A percentile compares a stretch with the other conserved stretches of the same genome.
Conservation (phyloP, 106 monocot genomes). For the Agapanthus africanus region DNA sequence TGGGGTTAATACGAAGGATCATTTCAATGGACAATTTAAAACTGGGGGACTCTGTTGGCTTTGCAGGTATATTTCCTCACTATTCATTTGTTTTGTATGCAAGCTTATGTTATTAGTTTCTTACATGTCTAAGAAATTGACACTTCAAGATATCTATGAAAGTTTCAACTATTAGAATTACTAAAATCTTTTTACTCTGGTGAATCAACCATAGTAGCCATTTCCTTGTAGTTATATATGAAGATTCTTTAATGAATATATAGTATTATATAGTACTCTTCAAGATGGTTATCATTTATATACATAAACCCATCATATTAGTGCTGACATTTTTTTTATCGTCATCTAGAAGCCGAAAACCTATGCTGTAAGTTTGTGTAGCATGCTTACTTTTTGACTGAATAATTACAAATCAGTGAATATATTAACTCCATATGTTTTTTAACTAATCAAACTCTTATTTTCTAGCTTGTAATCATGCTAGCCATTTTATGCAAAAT, state of each 20-base stretch:
- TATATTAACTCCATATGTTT: no score
- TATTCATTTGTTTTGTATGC: background rate
- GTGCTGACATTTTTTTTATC: no score
- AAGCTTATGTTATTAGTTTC: background rate
- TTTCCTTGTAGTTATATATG: no score
- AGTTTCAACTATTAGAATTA: background rate
- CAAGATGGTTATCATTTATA: no score
- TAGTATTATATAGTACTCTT: no score
- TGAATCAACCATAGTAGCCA: background rate
- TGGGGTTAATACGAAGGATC: constrained; percentile 44
- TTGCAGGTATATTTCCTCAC: constrained; percentile 36
- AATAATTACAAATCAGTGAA: background rate
- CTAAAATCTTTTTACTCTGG: background rate
- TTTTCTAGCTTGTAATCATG: background rate
- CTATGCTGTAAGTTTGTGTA: background rate
- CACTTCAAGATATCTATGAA: background rate
- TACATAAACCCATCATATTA: no score
- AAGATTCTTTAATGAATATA: no score
- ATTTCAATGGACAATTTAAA: constrained; percentile 49
- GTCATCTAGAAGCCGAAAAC: background rate
- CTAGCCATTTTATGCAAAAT: background rate
- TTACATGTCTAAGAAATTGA: background rate
- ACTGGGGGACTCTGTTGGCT: constrained; percentile 53
- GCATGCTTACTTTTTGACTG: background rate
- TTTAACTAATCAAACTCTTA: background rate